A percentile compares a stretch with the other conserved stretches of the same genome.
These are phyloP conservation scores for Fistulinella prunicolor DNA, from an alignment of 768 basidiomycete species.

Conservation along the genomic window DNA sequence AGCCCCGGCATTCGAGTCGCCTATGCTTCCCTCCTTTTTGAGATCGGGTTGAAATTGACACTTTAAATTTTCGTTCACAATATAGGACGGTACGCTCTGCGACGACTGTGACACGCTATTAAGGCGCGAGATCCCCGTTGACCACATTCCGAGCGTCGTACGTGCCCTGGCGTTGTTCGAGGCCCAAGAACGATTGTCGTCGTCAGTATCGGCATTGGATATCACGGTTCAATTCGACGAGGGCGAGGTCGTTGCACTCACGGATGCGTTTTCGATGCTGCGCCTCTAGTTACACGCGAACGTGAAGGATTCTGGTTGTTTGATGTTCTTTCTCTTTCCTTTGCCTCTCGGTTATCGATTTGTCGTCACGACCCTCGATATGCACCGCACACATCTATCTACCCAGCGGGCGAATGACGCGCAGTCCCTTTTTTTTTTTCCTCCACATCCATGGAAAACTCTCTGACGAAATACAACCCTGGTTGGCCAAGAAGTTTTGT, in stretches of 20 bases:
- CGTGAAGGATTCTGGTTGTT: no score
- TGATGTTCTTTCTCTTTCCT: no score
- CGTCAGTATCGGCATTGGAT: background rate
- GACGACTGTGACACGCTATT: constrained; percentile 13
- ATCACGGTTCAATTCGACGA: constrained; percentile 5
- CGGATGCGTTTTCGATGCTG: constrained; percentile 22
- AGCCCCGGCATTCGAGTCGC: no score
- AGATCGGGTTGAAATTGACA: background rate
- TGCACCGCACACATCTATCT: no score
- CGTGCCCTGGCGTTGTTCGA: constrained; percentile 19
- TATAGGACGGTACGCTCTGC: constrained; percentile 16
- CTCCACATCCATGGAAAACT: no score
- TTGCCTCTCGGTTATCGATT: no score
- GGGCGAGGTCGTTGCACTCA: constrained; percentile 14
- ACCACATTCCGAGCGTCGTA: constrained; percentile 23
- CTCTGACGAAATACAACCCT: no score
- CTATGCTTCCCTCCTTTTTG: no score
- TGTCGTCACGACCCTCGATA: no score
- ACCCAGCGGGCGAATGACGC: no score
- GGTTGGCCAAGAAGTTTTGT: background rate
- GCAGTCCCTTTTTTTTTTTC: no score
- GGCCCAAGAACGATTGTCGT: constrained; percentile 8
- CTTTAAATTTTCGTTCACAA: background rate
- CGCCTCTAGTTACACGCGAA: background rate
- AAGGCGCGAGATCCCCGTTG: constrained; percentile 14